Conservation (phyloP, 805 yeast species). For the Metschnikowia similis region DNA sequence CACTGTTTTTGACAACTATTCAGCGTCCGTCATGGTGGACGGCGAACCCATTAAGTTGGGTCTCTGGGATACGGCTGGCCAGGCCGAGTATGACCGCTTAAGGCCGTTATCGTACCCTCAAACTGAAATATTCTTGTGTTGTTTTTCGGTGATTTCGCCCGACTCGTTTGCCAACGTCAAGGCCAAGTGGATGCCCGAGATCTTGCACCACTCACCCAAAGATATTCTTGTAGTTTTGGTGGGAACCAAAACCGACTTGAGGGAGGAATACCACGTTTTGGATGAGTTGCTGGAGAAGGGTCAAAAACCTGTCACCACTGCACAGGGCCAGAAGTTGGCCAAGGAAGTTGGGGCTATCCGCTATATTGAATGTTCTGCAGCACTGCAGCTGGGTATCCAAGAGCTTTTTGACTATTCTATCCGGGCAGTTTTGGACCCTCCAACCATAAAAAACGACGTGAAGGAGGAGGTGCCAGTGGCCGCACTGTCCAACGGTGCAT, state of each 20-base stretch:
- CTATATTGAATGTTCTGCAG: slow-evolving; percentile 86
- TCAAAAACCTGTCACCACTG: slow-evolving; percentile 53
- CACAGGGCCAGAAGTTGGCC: slow-evolving; percentile 65
- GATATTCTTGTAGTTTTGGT: slow-evolving; percentile 66
- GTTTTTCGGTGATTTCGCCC: slow-evolving; percentile 82
- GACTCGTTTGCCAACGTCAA: slow-evolving; percentile 75
- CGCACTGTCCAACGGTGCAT: slow-evolving; percentile 4
- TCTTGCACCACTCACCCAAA: slow-evolving; percentile 75
- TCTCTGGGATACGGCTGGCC: slow-evolving; percentile 96
- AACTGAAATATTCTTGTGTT: slow-evolving; percentile 80
- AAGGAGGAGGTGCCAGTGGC: slow-evolving; percentile 15
- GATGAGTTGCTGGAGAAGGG: slow-evolving; percentile 63
- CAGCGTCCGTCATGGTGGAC: slow-evolving; percentile 80
- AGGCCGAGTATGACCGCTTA: slow-evolving; percentile 83
- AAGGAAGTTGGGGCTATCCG: slow-evolving; percentile 67
- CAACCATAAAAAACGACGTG: slow-evolving; percentile 20
- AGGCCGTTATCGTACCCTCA: slow-evolving; percentile 90
- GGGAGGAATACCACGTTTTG: slow-evolving; percentile 75
- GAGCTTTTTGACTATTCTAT: slow-evolving; percentile 83
- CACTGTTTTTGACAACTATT: slow-evolving; percentile 88
- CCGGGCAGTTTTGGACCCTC: slow-evolving; percentile 58
- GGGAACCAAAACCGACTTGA: slow-evolving; percentile 85
- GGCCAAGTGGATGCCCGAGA: slow-evolving; percentile 77
- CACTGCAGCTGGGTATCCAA: slow-evolving; percentile 81
- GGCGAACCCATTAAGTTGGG: slow-evolving; percentile 81